Evolutionary conservation across 1,284 basidiomycete species (phyloP).

Genomic region (Ceratobasidium papillatum): DNA sequence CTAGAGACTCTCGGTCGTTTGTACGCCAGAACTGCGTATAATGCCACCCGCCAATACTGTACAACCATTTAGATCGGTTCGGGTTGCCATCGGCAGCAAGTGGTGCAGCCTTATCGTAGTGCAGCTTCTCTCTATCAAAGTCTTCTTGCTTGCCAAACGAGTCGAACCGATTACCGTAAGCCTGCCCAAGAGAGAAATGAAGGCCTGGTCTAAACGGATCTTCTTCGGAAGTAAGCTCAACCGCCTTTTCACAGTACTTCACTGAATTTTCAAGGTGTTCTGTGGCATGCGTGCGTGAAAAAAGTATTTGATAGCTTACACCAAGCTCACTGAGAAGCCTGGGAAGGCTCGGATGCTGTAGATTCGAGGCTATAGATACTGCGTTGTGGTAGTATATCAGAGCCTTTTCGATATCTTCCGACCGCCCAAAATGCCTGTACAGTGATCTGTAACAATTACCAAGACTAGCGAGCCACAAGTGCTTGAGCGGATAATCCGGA

Average conservation of each 20-base stretch:
- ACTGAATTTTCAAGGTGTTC: neutral
- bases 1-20: neutral
- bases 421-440: neutral
- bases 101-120: neutral
- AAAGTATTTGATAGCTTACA: neutral
- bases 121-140: neutral
- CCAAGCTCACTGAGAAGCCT: neutral
- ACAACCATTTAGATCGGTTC: neutral
- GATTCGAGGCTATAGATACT: neutral
- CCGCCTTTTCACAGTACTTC: neutral
- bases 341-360: neutral
- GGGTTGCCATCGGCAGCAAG: neutral
- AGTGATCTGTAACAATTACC: neutral
- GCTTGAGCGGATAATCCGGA: neutral
- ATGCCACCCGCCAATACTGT: neutral
- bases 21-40: neutral
- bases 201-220: too few species aligned
- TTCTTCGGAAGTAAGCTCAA: too few species aligned
- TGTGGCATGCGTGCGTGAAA: neutral
- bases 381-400: neutral
- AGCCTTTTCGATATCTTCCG: neutral
- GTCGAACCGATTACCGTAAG: neutral
- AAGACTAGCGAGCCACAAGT: neutral
- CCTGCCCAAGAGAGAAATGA: too few species aligned
- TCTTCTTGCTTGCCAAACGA: neutral